These are phyloP conservation scores for Syzygium jambos DNA, from an alignment of 345 rosid species.

Conservation along the genomic window DNA sequence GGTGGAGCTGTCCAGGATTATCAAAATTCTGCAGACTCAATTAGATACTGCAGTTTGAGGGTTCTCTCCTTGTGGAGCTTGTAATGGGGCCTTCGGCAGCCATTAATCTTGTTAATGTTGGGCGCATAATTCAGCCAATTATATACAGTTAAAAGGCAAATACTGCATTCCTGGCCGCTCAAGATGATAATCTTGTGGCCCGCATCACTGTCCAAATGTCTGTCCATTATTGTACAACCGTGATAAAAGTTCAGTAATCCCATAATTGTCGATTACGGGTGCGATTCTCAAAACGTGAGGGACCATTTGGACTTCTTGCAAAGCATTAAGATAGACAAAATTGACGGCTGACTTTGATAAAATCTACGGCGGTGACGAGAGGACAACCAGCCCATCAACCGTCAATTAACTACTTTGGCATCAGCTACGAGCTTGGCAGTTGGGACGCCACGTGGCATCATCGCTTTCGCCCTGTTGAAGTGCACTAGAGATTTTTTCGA, in stretches of 20 bases:
- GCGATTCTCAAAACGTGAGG: background rate
- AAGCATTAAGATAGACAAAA: background rate
- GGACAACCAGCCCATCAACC: background rate
- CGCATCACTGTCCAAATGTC: background rate
- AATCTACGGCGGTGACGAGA: background rate
- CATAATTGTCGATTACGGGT: background rate
- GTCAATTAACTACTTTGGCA: background rate
- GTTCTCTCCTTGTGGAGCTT: background rate
- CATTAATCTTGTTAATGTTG: background rate
- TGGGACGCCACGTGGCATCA: constrained; percentile 38
- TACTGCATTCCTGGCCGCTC: background rate
- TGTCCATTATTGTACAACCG: background rate
- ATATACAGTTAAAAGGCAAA: background rate
- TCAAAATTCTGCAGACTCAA: background rate
- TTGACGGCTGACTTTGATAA: background rate
- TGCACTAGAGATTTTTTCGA: background rate
- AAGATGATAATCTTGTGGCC: background rate
- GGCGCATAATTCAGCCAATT: background rate
- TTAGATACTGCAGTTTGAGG: background rate
- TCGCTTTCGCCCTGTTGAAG: constrained; percentile 11
- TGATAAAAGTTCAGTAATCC: background rate
- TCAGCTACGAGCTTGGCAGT: background rate
- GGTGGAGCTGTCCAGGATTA: background rate
- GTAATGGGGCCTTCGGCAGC: background rate
- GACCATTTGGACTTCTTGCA: background rate